phyloP scores from a whole-genome alignment of 441 rosid species.

The Populus hybrid region DNA sequence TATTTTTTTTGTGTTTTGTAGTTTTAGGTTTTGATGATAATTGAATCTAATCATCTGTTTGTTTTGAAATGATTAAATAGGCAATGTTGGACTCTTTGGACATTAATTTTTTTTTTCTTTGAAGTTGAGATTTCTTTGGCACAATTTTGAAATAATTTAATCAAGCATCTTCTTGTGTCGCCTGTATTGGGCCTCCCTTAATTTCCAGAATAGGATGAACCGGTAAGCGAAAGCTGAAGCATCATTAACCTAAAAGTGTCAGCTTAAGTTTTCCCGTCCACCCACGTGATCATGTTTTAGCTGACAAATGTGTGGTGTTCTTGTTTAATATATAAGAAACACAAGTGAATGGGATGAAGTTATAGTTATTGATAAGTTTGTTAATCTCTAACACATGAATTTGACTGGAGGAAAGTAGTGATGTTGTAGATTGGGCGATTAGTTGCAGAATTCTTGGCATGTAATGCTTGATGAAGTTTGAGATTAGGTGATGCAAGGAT shows the following conservation, averaged over 20 bases:
- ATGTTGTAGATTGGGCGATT: neutral
- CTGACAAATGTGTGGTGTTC: neutral
- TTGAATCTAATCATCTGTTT: neutral
- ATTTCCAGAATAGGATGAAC: neutral
- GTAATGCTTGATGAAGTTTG: neutral
- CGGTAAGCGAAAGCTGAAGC: neutral
- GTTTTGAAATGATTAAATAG: neutral
- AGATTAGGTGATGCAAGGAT: neutral
- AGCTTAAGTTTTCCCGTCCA: neutral
- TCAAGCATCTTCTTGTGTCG: neutral
- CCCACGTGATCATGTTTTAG: neutral
- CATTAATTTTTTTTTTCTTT: neutral
- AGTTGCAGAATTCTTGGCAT: neutral
- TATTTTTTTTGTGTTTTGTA: neutral
- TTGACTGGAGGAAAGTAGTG: neutral
- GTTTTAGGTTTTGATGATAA: neutral
- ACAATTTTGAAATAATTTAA: neutral
- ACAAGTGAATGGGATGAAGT: neutral
- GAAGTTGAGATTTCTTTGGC: neutral
- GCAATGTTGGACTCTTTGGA: neutral
- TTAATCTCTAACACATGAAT: neutral
- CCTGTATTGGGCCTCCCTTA: neutral
- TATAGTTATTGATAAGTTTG: neutral
- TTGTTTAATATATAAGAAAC: no score
- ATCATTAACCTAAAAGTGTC: neutral